Conservation (phyloP, 805 yeast species). For the Saccharomycopsis sp. region DNA sequence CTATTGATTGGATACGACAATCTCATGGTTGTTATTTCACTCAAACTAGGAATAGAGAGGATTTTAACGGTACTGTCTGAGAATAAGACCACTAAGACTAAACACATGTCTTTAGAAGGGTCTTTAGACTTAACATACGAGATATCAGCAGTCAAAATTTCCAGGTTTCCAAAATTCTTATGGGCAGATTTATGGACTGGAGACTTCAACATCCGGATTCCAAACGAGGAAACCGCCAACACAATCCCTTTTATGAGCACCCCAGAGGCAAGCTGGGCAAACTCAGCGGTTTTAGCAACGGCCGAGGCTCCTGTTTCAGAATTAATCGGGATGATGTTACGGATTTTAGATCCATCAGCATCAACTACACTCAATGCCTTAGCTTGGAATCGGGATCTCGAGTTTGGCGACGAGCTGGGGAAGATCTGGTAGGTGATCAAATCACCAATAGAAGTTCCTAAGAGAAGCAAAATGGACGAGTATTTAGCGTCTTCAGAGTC, state of each 20-base stretch:
- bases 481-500: conserved; percentile 53
- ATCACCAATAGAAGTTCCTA: conserved; percentile 77
- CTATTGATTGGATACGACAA: conserved; percentile 39
- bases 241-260: conserved; percentile 55
- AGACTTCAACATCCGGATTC: conserved; percentile 38
- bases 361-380: conserved; percentile 42
- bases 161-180: conserved; percentile 23
- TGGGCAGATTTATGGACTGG: conserved; percentile 21
- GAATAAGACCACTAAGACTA: conserved; percentile 41
- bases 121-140: conserved; percentile 21
- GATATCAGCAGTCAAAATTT: conserved; percentile 24
- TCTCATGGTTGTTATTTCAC: conserved; percentile 46
- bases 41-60: conserved; percentile 53
- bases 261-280: conserved; percentile 57
- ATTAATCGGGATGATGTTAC: conserved; percentile 51
- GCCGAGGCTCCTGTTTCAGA: conserved; percentile 57
- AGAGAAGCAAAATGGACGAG: conserved; percentile 64
- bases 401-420: conserved; percentile 48
- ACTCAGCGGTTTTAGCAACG: conserved; percentile 50
- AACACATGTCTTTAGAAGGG: conserved; percentile 31
- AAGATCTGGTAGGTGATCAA: conserved; percentile 55
- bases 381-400: conserved; percentile 42
- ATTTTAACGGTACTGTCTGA: conserved; percentile 42
- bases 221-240: conserved; percentile 48
- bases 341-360: conserved; percentile 47